Percentiles rank a stretch among this genome's conserved stretches.
Conservation (phyloP, 306 rosid species). For the Ormosia emarginata region DNA sequence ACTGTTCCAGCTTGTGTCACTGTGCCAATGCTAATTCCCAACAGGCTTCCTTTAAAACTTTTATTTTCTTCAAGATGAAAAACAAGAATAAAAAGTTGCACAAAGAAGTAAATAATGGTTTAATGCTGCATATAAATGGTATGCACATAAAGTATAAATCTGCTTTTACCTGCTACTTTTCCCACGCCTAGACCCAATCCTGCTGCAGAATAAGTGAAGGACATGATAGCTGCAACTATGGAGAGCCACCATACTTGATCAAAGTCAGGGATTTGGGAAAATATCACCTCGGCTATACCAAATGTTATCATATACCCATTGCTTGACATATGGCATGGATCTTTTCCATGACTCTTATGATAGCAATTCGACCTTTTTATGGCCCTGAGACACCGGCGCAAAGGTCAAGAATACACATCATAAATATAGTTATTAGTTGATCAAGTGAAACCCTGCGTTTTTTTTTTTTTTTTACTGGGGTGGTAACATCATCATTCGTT, state of each 20-base stretch:
- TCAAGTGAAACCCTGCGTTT: not conserved
- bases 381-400: slow-evolving; percentile 36
- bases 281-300: slow-evolving; percentile 55
- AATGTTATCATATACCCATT: slow-evolving; percentile 72
- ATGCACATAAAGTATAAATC: not conserved
- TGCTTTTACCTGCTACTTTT: slow-evolving; percentile 59
- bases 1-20: slow-evolving; percentile 54
- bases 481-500: not conserved
- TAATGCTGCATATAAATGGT: not conserved
- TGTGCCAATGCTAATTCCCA: slow-evolving; percentile 66
- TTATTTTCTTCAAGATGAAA: slow-evolving; percentile 43
- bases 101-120: not conserved
- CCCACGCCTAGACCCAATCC: slow-evolving; percentile 64
- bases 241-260: slow-evolving; percentile 83
- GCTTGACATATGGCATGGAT: slow-evolving; percentile 82
- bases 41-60: slow-evolving; percentile 54
- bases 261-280: slow-evolving; percentile 75
- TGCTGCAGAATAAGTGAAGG: slow-evolving; percentile 59
- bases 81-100: not conserved
- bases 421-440: not conserved
- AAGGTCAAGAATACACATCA: not conserved
- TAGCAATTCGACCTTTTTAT: slow-evolving; percentile 75
- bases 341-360: slow-evolving; percentile 62
- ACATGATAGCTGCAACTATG: slow-evolving; percentile 74
- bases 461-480: too few relatives aligned